These are phyloP conservation scores for Fusarium pseudograminearum DNA, from an alignment of 2,329 filamentous ascomycete species.

Conservation along the genomic window DNA sequence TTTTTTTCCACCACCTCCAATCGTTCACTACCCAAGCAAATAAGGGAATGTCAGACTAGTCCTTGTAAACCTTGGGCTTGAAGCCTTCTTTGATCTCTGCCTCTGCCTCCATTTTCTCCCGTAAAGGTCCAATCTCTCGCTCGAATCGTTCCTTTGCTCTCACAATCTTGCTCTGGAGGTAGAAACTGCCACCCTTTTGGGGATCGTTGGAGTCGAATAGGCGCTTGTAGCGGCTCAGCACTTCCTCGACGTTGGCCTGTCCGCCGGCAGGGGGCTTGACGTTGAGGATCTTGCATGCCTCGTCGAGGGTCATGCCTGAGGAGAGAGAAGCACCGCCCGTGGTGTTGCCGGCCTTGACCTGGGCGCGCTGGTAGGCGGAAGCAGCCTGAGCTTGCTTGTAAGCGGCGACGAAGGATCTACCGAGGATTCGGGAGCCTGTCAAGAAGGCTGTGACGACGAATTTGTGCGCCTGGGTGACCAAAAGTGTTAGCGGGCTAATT, in stretches of 20 bases:
- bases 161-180: conserved; percentile 96
- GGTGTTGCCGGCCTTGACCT: conserved; percentile 70
- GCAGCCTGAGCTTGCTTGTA: conserved; percentile 95
- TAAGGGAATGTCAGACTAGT: conserved; percentile 59
- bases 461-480: conserved; percentile 79
- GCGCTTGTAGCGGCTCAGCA: conserved; percentile 90
- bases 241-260: conserved; percentile 80
- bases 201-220: conserved; percentile 96
- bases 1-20: conserved; percentile 3
- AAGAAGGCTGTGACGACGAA: conserved; percentile 90
- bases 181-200: conserved; percentile 96
- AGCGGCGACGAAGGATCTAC: conserved; percentile 91
- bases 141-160: conserved; percentile 93
- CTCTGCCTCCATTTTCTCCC: conserved; percentile 78
- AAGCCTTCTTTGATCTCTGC: conserved; percentile 86
- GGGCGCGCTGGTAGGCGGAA: conserved; percentile 81
- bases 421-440: conserved; percentile 90
- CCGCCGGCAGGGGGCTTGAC: conserved; percentile 84
- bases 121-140: conserved; percentile 79
- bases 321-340: conserved; percentile 66
- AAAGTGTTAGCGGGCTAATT: conserved; percentile 35
- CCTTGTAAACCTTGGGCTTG: conserved; percentile 96
- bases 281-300: conserved; percentile 97
- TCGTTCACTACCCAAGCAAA: background rate
- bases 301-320: conserved; percentile 88